Evolutionary conservation across 805 yeast species (phyloP).

Genomic region (Lipomyces starkeyi): DNA sequence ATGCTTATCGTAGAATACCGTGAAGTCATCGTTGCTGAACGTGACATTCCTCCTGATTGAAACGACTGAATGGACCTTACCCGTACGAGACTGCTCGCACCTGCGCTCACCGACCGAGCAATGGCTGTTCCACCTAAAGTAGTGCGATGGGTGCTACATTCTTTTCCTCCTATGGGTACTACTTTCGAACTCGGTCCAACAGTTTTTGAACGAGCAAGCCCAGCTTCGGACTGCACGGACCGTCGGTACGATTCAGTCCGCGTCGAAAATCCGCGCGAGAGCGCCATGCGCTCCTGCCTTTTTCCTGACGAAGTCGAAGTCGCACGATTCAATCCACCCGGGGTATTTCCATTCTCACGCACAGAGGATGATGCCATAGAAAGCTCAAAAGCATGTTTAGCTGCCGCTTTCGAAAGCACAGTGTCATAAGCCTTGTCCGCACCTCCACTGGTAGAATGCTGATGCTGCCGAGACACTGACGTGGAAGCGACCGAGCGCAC

Average conservation of each 20-base stretch:
- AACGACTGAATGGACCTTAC: slow-evolving; percentile 1
- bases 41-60: not conserved
- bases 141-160: not conserved
- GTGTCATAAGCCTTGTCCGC: slow-evolving; percentile 6
- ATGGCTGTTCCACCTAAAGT: not conserved
- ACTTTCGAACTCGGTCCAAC: not conserved
- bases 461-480: not conserved
- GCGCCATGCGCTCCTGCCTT: not conserved
- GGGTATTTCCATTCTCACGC: not conserved
- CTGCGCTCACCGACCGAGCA: not conserved
- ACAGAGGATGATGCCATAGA: slow-evolving; percentile 2
- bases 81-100: not conserved
- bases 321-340: not conserved
- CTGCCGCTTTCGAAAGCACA: slow-evolving; percentile 11
- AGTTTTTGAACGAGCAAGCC: not conserved
- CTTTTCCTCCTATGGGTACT: slow-evolving; percentile 1
- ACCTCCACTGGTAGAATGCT: not conserved
- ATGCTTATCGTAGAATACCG: not conserved
- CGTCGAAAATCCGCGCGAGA: not conserved
- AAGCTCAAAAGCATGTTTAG: slow-evolving; percentile 9
- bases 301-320: not conserved
- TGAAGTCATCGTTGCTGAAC: not conserved
- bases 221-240: not conserved
- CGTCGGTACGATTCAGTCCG: not conserved
- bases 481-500: not conserved